These are phyloP conservation scores for Thamnidium elegans DNA, from an alignment of 192 early-diverging fungal genomes.

Conservation along the genomic window DNA sequence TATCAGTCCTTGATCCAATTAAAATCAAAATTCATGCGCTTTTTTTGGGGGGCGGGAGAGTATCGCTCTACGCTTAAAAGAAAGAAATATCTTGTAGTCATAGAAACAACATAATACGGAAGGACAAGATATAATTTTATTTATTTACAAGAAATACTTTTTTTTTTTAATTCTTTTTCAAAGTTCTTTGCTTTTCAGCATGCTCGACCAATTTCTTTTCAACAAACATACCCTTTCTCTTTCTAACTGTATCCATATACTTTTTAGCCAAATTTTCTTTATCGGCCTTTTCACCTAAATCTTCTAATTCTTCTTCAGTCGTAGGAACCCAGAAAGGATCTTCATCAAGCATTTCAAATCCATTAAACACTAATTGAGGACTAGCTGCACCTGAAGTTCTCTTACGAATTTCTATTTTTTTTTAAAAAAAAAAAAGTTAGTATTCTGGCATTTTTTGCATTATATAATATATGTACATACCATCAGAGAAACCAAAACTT, in stretches of 20 bases:
- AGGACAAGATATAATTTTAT: neutral
- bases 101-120: too few relatives aligned
- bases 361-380: constrained; percentile 93
- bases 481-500: constrained; percentile 98
- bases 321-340: constrained; percentile 99
- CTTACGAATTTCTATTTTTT: constrained; percentile 92
- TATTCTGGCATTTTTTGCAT: neutral
- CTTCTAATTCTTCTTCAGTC: constrained; percentile 96
- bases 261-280: constrained; percentile 92
- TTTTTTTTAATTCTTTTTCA: constrained; percentile 66
- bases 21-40: too few relatives aligned
- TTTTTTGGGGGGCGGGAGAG: too few relatives aligned
- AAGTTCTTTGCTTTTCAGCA: constrained; percentile 80
- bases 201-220: constrained; percentile 89
- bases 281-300: constrained; percentile 96
- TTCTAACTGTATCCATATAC: constrained; percentile 94
- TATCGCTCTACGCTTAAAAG: too few relatives aligned
- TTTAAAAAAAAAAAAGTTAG: constrained; percentile 10
- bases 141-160: neutral
- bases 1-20: too few relatives aligned
- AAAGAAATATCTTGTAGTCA: too few relatives aligned
- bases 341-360: constrained; percentile 87
- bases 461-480: constrained; percentile 41
- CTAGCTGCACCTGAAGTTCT: constrained; percentile 92
- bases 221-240: constrained; percentile 92